phyloP scores from a whole-genome alignment of 1,284 basidiomycete genomes.

The Fomitopsis betulina region DNA sequence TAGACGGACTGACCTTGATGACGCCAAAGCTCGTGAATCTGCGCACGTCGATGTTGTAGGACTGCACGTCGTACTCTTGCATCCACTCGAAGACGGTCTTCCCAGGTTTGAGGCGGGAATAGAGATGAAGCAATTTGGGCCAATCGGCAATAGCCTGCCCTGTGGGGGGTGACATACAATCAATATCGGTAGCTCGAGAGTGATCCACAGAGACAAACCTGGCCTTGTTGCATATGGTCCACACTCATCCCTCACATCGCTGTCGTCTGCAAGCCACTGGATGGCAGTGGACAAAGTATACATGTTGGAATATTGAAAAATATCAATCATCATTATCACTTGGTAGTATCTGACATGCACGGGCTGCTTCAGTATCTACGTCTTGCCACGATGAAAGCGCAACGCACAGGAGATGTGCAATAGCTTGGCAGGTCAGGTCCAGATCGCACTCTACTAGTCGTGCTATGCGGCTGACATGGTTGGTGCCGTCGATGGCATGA shows the following conservation, averaged over 20 bases:
- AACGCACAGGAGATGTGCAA: constrained; percentile 87
- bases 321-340: constrained; percentile 93
- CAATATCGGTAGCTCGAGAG: background rate
- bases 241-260: constrained; percentile 83
- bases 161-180: constrained; percentile 12
- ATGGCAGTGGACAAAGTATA: constrained; percentile 86
- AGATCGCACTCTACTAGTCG: constrained; percentile 89
- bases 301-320: constrained; percentile 98
- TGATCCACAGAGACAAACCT: constrained; percentile 33
- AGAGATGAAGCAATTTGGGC: constrained; percentile 82
- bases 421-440: constrained; percentile 79
- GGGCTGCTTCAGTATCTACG: background rate
- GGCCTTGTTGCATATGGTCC: constrained; percentile 83
- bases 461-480: constrained; percentile 89
- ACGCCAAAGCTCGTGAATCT: constrained; percentile 97
- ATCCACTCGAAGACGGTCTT: constrained; percentile 90
- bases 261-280: constrained; percentile 80
- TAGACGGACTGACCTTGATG: constrained; percentile 67
- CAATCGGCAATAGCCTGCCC: constrained; percentile 65
- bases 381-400: constrained; percentile 3
- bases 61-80: constrained; percentile 67
- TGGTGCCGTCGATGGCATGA: constrained; percentile 83
- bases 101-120: constrained; percentile 83
- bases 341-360: constrained; percentile 75
- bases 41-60: constrained; percentile 82